Percentiles rank a stretch among this genome's conserved stretches.
These are phyloP conservation scores for Pestalotiopsis fici DNA, from an alignment of 2,329 filamentous ascomycete genomes.

Conservation along the genomic window DNA sequence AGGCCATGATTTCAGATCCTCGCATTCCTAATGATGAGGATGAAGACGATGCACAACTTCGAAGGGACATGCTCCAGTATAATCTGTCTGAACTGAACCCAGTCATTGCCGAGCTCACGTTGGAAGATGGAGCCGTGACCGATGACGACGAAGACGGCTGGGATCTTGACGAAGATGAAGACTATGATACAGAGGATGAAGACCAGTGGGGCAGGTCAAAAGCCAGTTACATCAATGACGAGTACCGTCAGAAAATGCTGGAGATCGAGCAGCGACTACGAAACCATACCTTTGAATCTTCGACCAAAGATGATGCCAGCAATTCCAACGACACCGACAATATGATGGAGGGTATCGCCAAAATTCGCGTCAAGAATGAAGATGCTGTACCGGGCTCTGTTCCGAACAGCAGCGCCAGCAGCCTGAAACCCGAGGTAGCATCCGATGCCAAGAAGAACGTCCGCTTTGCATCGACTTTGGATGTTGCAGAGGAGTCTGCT, in stretches of 20 bases:
- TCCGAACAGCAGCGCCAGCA: neutral
- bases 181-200: slow-evolving; percentile 56
- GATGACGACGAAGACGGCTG: slow-evolving; percentile 54
- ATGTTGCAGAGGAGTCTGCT: slow-evolving; percentile 24
- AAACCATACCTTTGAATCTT: slow-evolving; percentile 44
- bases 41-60: slow-evolving; percentile 75
- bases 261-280: slow-evolving; percentile 75
- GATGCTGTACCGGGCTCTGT: slow-evolving; percentile 12
- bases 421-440: neutral
- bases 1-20: slow-evolving; percentile 47
- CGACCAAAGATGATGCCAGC: slow-evolving; percentile 54
- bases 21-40: slow-evolving; percentile 75
- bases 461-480: slow-evolving; percentile 27
- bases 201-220: slow-evolving; percentile 77
- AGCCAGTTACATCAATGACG: slow-evolving; percentile 65
- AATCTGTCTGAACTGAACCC: slow-evolving; percentile 85
- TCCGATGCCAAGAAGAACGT: slow-evolving; percentile 27
- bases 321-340: slow-evolving; percentile 37
- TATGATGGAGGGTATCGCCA: slow-evolving; percentile 36
- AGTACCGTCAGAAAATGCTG: slow-evolving; percentile 81
- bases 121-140: slow-evolving; percentile 69
- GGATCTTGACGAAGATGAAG: slow-evolving; percentile 53
- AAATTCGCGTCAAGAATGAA: slow-evolving; percentile 36
- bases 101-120: slow-evolving; percentile 86
- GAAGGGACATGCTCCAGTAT: slow-evolving; percentile 89